Evolutionary conservation across 768 basidiomycete species (phyloP), one percentile per base, ranked within the genome.

Genomic region (Royoungia palumana): DNA sequence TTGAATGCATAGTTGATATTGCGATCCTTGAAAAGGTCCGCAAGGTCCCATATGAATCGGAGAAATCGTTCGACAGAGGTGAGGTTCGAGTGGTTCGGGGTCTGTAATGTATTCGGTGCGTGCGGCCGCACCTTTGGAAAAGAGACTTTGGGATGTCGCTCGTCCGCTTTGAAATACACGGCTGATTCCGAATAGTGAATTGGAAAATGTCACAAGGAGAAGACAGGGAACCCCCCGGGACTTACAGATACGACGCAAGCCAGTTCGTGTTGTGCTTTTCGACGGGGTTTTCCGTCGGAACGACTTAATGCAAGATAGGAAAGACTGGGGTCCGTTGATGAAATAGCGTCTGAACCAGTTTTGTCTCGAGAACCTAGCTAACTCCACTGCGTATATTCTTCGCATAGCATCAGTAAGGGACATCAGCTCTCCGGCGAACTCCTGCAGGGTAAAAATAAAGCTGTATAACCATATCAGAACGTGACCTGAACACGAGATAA

Each of bases 401-500:
- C 82, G 76, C 76, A 97, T 89, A 8, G 89, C 85, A 62, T 94
- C 89, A 0, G 90, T 78, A 11, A 98, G 80, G 17, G 81, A 82
- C 27, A 87, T 74, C 43, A 95, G 68, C 66, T 98, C 95, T 49
- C 79, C 75, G 8, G 90, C 80, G 63, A 97, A 97, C 63, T 98
- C 96, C 68, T 99, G 93, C 37, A 97, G 66, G 0, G 93, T 95
- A 69, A 97, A 99, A 55, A 96, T 87, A 69, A 95, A 97, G 72
- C 94, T 96, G 54, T 21, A 41, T 22, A 40, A 30, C 39, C n/a
- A 24, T 39, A 35, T 65, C 46, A 66, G 46, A 3, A 40, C 3
- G 21, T 34, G 37, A 13, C 8, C 16, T 16, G 41, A 16, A 16
- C 7, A 11, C 12, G 21, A 16, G 47, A 47, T 3, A 35, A 28